A percentile compares a stretch with the other conserved stretches of the same genome.
phyloP scores from a whole-genome alignment of 1,284 basidiomycete genomes.

The Pseudozyma flocculosa region DNA sequence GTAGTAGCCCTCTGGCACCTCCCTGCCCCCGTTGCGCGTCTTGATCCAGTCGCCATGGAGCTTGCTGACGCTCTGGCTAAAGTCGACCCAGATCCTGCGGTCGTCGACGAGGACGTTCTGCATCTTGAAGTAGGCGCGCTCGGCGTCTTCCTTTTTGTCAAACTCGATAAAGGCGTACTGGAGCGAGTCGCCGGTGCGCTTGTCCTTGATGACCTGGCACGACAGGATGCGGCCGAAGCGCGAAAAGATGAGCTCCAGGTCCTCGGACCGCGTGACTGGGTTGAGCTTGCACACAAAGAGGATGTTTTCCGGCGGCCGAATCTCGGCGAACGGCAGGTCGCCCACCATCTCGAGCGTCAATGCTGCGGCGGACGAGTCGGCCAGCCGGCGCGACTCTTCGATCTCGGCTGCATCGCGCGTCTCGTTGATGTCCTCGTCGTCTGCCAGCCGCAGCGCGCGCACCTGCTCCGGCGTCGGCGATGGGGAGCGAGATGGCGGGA shows the following conservation, averaged over 20 bases:
- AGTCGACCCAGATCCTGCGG: slow-evolving; percentile 96
- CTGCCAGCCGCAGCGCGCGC: slow-evolving; percentile 68
- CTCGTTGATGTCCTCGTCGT: slow-evolving; percentile 60
- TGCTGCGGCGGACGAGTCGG: slow-evolving; percentile 86
- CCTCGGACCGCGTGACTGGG: slow-evolving; percentile 89
- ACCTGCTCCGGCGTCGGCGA: slow-evolving; percentile 60
- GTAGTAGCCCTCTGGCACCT: slow-evolving; percentile 44
- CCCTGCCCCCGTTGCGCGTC: slow-evolving; percentile 44
- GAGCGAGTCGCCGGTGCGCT: slow-evolving; percentile 89
- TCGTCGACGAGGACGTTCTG: slow-evolving; percentile 99
- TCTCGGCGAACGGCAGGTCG: slow-evolving; percentile 95
- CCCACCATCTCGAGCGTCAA: slow-evolving; percentile 99
- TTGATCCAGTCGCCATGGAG: slow-evolving; percentile 61
- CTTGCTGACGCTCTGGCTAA: slow-evolving; percentile 72
- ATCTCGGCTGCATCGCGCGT: slow-evolving; percentile 75
- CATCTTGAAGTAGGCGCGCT: slow-evolving; percentile 98
- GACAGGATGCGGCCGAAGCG: slow-evolving; percentile 92
- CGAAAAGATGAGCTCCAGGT: slow-evolving; percentile 94
- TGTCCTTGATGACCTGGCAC: slow-evolving; percentile 95
- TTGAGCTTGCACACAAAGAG: slow-evolving; percentile 99
- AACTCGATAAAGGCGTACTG: slow-evolving; percentile 99
- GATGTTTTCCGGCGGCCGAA: slow-evolving; percentile 96
- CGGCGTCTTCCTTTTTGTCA: slow-evolving; percentile 85
- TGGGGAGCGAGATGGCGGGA: slow-evolving; percentile 74
- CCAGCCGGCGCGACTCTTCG: slow-evolving; percentile 74